These are phyloP conservation scores for Micromonas pusilla DNA, from an alignment of 139 green algal species.

Conservation along the genomic window DNA sequence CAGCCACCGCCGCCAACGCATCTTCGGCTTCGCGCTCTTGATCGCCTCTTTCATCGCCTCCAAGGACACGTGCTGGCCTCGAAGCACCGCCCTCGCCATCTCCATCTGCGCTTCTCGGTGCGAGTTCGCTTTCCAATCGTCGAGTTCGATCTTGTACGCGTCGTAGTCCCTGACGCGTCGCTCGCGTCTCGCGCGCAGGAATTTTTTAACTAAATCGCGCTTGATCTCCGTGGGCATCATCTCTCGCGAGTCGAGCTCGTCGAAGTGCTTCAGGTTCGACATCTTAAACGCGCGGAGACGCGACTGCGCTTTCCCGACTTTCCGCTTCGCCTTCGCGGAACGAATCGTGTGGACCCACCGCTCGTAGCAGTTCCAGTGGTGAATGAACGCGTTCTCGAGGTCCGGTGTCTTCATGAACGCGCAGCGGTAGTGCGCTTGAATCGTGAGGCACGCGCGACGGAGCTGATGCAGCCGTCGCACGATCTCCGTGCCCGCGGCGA, in stretches of 20 bases:
- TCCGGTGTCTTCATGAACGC: not conserved
- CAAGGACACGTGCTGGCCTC: not conserved
- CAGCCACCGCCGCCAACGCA: not conserved
- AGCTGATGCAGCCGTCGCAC: not conserved
- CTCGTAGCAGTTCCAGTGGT: not conserved
- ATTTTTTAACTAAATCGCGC: not conserved
- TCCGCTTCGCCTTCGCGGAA: not conserved
- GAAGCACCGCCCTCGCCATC: not conserved
- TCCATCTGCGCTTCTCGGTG: not conserved
- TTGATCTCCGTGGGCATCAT: not conserved
- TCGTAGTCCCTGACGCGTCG: not conserved
- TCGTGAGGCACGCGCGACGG: not conserved
- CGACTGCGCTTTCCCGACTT: not conserved
- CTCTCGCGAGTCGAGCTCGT: not conserved
- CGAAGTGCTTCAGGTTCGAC: not conserved
- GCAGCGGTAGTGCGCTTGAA: not conserved
- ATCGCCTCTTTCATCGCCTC: not conserved
- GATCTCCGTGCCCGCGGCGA: not conserved
- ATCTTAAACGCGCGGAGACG: not conserved
- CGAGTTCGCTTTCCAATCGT: not conserved
- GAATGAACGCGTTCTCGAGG: not conserved
- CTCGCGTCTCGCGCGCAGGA: not conserved
- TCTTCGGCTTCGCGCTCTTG: not conserved
- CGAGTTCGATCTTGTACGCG: not conserved
- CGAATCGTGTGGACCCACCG: not conserved